These are phyloP conservation scores for Elaphomyces granulatus DNA, from an alignment of 495 filamentous ascomycete species.

Conservation along the genomic window DNA sequence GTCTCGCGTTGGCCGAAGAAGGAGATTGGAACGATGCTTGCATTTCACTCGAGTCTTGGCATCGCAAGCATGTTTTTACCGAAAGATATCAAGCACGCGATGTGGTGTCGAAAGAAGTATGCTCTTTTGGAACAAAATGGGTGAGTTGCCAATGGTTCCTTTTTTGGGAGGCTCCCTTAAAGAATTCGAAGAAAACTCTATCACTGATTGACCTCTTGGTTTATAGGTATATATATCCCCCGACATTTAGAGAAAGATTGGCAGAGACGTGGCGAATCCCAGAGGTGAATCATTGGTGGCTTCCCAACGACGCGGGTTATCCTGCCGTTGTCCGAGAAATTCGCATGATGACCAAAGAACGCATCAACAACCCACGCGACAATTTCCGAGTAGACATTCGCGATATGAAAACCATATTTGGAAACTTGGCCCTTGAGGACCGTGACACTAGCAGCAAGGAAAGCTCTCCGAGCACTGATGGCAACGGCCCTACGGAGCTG, in stretches of 20 bases:
- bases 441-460: slow-evolving; percentile 21
- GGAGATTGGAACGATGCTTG: slow-evolving; percentile 51
- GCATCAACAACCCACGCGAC: slow-evolving; percentile 45
- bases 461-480: slow-evolving; percentile 5
- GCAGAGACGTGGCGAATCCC: slow-evolving; percentile 54
- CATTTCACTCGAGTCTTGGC: slow-evolving; percentile 60
- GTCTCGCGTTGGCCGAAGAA: slow-evolving; percentile 58
- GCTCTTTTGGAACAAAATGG: slow-evolving; percentile 66
- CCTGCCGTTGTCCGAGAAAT: slow-evolving; percentile 57
- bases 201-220: not conserved
- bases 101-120: slow-evolving; percentile 73
- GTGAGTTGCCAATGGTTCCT: slow-evolving; percentile 38
- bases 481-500: too few relatives aligned
- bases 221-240: slow-evolving; percentile 68
- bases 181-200: not conserved
- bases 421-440: too few relatives aligned
- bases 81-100: slow-evolving; percentile 53
- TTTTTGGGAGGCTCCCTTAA: not conserved
- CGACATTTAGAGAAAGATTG: slow-evolving; percentile 57
- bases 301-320: slow-evolving; percentile 66
- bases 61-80: slow-evolving; percentile 68
- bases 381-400: slow-evolving; percentile 50
- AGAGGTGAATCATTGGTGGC: slow-evolving; percentile 68
- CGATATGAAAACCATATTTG: slow-evolving; percentile 63
- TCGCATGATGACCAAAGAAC: slow-evolving; percentile 62